Conservation (phyloP, 2,329 filamentous ascomycete genomes). For the Fusarium begoniae region DNA sequence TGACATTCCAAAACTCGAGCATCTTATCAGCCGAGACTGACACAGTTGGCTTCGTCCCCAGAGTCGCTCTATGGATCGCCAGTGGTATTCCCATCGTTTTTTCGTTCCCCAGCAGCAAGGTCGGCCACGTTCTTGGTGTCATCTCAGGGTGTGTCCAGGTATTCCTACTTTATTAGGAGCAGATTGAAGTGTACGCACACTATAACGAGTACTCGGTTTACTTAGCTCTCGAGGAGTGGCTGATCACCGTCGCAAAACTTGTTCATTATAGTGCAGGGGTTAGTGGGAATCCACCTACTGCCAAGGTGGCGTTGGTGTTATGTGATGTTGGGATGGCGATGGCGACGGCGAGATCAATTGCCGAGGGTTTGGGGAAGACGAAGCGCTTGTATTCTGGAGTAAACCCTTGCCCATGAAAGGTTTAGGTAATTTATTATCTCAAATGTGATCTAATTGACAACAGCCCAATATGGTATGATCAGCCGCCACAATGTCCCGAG, state of each 20-base stretch:
- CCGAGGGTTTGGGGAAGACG: background rate
- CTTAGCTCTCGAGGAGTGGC: background rate
- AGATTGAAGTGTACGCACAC: background rate
- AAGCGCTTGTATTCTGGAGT: background rate
- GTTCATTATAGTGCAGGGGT: background rate
- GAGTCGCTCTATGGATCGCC: background rate
- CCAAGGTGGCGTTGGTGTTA: rapidly evolving
- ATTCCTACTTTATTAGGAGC: background rate
- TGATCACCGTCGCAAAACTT: rapidly evolving
- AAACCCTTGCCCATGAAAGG: too few relatives aligned
- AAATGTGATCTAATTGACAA: too few relatives aligned
- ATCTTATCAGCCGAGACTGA: background rate
- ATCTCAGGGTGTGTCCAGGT: background rate
- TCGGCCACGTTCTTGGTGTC: background rate
- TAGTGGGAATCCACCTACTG: background rate
- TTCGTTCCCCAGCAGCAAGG: too few relatives aligned
- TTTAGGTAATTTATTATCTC: too few relatives aligned
- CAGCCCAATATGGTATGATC: too few relatives aligned
- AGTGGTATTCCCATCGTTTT: too few relatives aligned
- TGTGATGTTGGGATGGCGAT: background rate
- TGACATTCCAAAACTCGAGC: background rate
- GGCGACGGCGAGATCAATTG: background rate
- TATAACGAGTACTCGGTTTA: background rate
- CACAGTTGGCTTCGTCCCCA: background rate
- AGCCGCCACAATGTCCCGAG: too few relatives aligned